These are phyloP conservation scores for Blumeria hordei DNA, from an alignment of 2,329 filamentous ascomycete genomes.

Conservation along the genomic window DNA sequence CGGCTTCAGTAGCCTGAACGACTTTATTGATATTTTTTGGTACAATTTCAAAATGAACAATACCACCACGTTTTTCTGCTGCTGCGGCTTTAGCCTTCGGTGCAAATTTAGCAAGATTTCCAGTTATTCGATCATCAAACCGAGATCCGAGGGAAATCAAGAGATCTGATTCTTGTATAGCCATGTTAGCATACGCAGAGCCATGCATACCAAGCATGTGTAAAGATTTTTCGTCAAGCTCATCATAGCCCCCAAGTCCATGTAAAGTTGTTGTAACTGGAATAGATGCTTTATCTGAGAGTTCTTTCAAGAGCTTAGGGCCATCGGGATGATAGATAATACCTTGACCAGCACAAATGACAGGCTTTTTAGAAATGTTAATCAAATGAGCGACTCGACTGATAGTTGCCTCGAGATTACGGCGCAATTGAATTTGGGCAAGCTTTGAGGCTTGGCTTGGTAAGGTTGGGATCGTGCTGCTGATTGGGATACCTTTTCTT, in stretches of 20 bases:
- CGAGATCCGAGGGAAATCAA: conserved; percentile 85
- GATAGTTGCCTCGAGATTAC: conserved; percentile 51
- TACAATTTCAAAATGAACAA: conserved; percentile 95
- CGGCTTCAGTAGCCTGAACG: conserved; percentile 81
- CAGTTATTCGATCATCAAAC: conserved; percentile 89
- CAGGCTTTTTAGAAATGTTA: conserved; percentile 75
- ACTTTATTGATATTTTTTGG: conserved; percentile 99
- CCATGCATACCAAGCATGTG: conserved; percentile 99
- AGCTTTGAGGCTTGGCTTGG: conserved; percentile 71
- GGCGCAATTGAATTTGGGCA: conserved; percentile 46
- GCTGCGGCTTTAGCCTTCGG: conserved; percentile 71
- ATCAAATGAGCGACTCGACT: conserved; percentile 56
- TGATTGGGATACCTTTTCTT: conserved; percentile 51
- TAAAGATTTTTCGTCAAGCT: conserved; percentile 77
- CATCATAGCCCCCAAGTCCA: conserved; percentile 76
- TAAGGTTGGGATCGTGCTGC: conserved; percentile 38
- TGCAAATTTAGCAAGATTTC: conserved; percentile 62
- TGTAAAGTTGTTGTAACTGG: conserved; percentile 92
- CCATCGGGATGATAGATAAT: conserved; percentile 61
- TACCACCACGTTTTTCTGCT: conserved; percentile 66
- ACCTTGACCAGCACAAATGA: conserved; percentile 89
- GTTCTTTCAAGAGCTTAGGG: conserved; percentile 52
- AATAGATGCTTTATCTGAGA: conserved; percentile 76
- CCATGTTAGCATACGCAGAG: conserved; percentile 89
- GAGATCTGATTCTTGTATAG: conserved; percentile 89